phyloP scores from a whole-genome alignment of 208 protist genomes.

The Trichomonas tenax region DNA sequence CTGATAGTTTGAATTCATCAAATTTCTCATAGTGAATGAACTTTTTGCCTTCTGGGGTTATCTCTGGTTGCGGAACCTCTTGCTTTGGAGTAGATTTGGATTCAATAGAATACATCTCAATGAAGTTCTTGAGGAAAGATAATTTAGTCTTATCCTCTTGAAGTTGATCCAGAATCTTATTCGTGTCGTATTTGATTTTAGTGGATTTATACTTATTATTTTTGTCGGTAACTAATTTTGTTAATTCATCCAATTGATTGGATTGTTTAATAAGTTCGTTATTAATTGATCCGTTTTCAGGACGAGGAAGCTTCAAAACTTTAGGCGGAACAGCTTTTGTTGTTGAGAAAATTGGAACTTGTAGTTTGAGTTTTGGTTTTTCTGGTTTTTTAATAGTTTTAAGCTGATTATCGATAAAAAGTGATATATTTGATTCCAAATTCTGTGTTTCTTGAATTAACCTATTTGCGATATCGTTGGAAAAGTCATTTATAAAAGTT shows the following conservation, averaged over 20 bases:
- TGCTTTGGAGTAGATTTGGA: not conserved
- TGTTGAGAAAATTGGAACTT: not conserved
- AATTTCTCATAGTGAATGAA: not conserved
- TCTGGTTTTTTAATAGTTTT: not conserved
- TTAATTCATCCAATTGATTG: not conserved
- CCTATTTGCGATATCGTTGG: not conserved
- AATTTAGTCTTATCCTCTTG: not conserved
- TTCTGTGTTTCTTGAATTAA: not conserved
- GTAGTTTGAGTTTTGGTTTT: not conserved
- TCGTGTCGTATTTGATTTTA: not conserved
- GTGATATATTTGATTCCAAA: not conserved
- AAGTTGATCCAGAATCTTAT: not conserved
- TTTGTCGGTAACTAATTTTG: not conserved
- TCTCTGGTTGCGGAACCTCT: not conserved
- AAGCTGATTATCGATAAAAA: not conserved
- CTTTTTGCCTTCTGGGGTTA: not conserved
- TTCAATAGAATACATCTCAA: not conserved
- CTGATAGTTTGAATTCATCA: not conserved
- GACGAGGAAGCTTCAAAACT: not conserved
- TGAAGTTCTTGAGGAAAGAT: not conserved
- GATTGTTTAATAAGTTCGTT: not conserved
- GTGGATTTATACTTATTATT: not conserved
- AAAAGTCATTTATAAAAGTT: not conserved
- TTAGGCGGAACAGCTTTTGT: not conserved
- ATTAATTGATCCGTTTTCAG: not conserved